These are phyloP conservation scores for Rostrohypoxylon terebratum DNA, from an alignment of 495 filamentous ascomycete species.

Conservation along the genomic window DNA sequence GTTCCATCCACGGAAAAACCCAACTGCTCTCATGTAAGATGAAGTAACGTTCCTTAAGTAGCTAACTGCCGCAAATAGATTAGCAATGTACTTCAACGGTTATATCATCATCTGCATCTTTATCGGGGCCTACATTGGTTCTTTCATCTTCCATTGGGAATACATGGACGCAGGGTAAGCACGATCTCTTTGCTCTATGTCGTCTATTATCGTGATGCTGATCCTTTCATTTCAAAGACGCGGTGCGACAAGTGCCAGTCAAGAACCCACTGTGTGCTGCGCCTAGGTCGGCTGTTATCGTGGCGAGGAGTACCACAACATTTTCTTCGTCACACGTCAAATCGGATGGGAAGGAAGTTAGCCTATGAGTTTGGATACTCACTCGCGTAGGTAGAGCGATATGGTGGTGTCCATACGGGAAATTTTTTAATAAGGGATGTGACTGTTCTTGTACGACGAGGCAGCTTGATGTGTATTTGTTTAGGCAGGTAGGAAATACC, in stretches of 20 bases:
- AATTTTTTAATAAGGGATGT: background rate
- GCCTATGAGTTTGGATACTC: background rate
- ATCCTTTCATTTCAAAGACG: slow-evolving; percentile 24
- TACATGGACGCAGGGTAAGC: slow-evolving; percentile 27
- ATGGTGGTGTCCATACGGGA: background rate
- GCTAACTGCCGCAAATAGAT: slow-evolving; percentile 13
- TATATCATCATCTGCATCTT: slow-evolving; percentile 46
- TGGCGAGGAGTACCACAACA: slow-evolving; percentile 6
- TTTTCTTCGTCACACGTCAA: background rate
- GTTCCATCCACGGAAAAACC: background rate
- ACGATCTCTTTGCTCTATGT: background rate
- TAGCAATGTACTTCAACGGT: slow-evolving; percentile 36
- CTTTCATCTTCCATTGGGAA: slow-evolving; percentile 72
- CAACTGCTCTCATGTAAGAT: background rate
- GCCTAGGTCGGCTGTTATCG: background rate
- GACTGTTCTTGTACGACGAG: background rate
- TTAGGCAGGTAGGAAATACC: too few relatives aligned
- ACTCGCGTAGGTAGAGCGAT: background rate
- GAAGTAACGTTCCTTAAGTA: background rate
- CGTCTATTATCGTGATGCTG: background rate
- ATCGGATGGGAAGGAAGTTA: background rate
- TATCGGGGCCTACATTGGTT: slow-evolving; percentile 65
- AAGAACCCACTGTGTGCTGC: slow-evolving; percentile 36
- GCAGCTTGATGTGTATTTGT: too few relatives aligned
- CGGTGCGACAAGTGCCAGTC: slow-evolving; percentile 24